Evolutionary conservation across 129 eudicot genomes (phyloP).

Genomic region (Flaveria robusta): DNA sequence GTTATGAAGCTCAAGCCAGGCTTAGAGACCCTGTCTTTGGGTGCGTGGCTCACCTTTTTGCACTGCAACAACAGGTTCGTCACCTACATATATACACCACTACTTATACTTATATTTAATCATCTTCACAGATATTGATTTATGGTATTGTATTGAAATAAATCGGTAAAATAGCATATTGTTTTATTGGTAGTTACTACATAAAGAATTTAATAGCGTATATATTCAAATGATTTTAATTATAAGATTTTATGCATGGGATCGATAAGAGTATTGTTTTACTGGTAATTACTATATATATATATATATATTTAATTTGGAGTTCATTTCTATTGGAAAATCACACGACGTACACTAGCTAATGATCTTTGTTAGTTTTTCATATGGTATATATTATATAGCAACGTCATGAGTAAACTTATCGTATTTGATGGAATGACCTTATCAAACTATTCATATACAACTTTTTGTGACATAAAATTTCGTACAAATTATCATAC

Average conservation of each 20-base stretch:
- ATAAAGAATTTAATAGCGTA: neutral
- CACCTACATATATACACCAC: neutral
- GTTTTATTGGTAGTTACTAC: neutral
- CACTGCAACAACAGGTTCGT: conserved; percentile 84
- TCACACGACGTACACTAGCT: neutral
- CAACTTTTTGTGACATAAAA: neutral
- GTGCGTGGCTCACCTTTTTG: conserved; percentile 75
- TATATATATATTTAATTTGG: neutral
- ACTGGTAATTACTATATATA: too few species aligned
- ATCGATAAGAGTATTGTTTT: too few species aligned
- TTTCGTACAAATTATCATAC: neutral
- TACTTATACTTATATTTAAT: too few species aligned
- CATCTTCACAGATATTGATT: too few species aligned
- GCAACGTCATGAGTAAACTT: neutral
- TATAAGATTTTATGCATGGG: too few species aligned
- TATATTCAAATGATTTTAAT: too few species aligned
- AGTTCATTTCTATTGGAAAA: neutral
- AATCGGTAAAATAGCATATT: too few species aligned
- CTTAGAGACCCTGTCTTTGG: conserved; percentile 81
- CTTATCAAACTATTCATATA: too few species aligned
- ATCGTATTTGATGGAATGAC: neutral
- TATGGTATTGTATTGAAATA: too few species aligned
- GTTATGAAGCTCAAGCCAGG: conserved; percentile 86
- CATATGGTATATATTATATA: neutral
- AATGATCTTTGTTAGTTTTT: neutral